Percentiles rank a stretch among this genome's conserved stretches.
Conservation (phyloP, 768 basidiomycete species). For the Tremella yokohamensis region DNA sequence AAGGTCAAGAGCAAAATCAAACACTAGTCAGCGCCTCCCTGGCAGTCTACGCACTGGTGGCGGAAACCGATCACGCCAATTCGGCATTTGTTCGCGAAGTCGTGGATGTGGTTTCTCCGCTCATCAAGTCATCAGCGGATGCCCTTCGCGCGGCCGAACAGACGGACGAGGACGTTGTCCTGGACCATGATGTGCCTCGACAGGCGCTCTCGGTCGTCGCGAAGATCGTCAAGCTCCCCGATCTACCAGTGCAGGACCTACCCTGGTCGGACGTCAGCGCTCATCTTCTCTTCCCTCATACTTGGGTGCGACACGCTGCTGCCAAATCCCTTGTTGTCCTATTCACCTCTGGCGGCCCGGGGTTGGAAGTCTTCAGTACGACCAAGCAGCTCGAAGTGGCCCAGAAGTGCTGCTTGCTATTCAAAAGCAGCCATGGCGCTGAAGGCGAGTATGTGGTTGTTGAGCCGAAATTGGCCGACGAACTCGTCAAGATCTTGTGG, state of each 20-base stretch:
- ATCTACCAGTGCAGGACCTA: slow-evolving; percentile 1
- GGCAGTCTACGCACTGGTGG: slow-evolving; percentile 77
- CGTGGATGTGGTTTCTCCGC: slow-evolving; percentile 43
- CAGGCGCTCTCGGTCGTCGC: slow-evolving; percentile 66
- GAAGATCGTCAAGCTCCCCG: slow-evolving; percentile 56
- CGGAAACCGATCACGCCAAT: slow-evolving; percentile 2
- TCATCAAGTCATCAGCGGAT: slow-evolving; percentile 51
- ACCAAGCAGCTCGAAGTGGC: slow-evolving; percentile 63
- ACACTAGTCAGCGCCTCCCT: slow-evolving; percentile 69
- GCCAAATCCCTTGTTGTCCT: slow-evolving; percentile 70
- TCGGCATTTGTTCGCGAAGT: slow-evolving; percentile 13
- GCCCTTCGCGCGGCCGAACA: slow-evolving; percentile 53
- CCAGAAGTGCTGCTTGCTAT: slow-evolving; percentile 67
- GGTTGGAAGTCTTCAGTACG: slow-evolving; percentile 12
- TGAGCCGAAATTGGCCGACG: slow-evolving; percentile 51
- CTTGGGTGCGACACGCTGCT: slow-evolving; percentile 84
- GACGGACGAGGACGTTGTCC: slow-evolving; percentile 55
- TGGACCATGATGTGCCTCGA: slow-evolving; percentile 79
- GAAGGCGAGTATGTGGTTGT: slow-evolving; percentile 60
- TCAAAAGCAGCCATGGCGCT: slow-evolving; percentile 76
- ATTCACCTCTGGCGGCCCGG: slow-evolving; percentile 43
- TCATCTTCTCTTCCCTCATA: slow-evolving; percentile 82
- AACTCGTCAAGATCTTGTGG: slow-evolving; percentile 88
- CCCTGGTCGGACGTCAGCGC: slow-evolving; percentile 63
- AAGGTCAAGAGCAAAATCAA: slow-evolving; percentile 59